A percentile compares a stretch with the other conserved stretches of the same genome.
phyloP scores from a whole-genome alignment of 2,329 filamentous ascomycete genomes.

The Diaporthe longicolla region DNA sequence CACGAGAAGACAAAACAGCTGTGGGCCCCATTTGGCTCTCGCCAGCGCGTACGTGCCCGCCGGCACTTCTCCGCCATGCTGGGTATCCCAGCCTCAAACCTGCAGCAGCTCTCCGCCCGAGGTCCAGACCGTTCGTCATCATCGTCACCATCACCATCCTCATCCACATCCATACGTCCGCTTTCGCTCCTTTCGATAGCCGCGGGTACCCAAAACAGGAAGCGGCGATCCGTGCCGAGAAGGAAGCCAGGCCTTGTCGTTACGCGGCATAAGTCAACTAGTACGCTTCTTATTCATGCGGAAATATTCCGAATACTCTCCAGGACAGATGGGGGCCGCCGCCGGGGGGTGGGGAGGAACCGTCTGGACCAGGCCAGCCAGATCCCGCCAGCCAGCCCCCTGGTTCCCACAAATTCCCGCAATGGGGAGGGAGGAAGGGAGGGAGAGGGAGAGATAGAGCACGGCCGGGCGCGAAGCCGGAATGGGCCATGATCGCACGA shows the following conservation, averaged over 20 bases:
- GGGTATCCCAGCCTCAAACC: too few relatives aligned
- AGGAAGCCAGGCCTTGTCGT: not conserved
- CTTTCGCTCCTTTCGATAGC: not conserved
- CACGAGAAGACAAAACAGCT: not conserved
- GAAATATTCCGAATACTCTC: constrained; percentile 11
- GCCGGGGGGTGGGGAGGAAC: too few relatives aligned
- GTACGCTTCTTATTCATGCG: constrained; percentile 1
- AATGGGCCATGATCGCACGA: constrained; percentile 3
- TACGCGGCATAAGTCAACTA: not conserved
- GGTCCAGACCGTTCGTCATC: too few relatives aligned
- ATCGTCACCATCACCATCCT: too few relatives aligned
- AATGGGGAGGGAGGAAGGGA: too few relatives aligned
- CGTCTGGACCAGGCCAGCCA: not conserved
- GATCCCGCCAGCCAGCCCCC: not conserved
- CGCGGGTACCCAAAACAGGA: not conserved
- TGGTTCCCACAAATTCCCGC: not conserved
- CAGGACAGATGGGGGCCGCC: not conserved
- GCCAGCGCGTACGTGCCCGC: not conserved
- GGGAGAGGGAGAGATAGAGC: too few relatives aligned
- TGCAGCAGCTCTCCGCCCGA: too few relatives aligned
- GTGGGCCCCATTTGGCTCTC: not conserved
- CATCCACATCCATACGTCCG: too few relatives aligned
- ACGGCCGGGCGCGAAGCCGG: constrained; percentile 1
- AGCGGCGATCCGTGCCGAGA: constrained; percentile 15
- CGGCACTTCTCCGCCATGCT: not conserved